Base-by-base conservation (phyloP, 257 asterid genomes). In the Sherardia arvensis region DNA sequence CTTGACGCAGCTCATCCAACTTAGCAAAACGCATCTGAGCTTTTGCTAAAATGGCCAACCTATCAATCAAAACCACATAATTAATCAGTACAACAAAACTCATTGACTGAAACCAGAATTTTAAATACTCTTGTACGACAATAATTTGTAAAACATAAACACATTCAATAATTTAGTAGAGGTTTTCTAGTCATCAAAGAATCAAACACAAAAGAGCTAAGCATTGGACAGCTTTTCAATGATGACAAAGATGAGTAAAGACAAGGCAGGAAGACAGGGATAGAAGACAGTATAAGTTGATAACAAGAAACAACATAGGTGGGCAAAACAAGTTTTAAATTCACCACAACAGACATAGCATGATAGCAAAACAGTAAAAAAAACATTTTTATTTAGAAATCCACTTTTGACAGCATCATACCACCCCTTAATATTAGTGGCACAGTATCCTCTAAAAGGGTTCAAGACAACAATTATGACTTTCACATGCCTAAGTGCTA, bases 21-120 rank as follows among this genome's bases (percentile, higher is more conserved):
- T 87, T 89, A 33, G 97, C 96, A 65, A 93, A 81, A 26, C 99
- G 97, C 90, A 71, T 78, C 79, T 80, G 93, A 61, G 91, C 85
- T 73, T 82, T 84, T 3, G 87, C 78, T 61, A 87, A 77, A 70
- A 93, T 87, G 79, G 90, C 81, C 80, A 93, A 69, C 87, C 98
- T 88, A 66, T 45, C 4, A 62, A 17, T 56, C 54, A 67, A 73
- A 67, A 21, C 59, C 14, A 55, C 21, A 60, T 18, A 43, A n/a
- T 51, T 4, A 43, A 8, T 54, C 29, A 57, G 34, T 10, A 57
- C 26, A 23, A 21, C 8, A 12, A 9, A 64, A 28, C 36, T 30
- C 45, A 15, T 14, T 29, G 11, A 11, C 2, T 64, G 45, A 48
- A 48, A 27, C 59, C 59, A 64, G 47, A 47, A 28, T 29, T 20